A percentile compares a stretch with the other conserved stretches of the same genome.
Evolutionary conservation across 2,329 filamentous ascomycete genomes (phyloP).

Genomic region (Bipolaris victoriae): DNA sequence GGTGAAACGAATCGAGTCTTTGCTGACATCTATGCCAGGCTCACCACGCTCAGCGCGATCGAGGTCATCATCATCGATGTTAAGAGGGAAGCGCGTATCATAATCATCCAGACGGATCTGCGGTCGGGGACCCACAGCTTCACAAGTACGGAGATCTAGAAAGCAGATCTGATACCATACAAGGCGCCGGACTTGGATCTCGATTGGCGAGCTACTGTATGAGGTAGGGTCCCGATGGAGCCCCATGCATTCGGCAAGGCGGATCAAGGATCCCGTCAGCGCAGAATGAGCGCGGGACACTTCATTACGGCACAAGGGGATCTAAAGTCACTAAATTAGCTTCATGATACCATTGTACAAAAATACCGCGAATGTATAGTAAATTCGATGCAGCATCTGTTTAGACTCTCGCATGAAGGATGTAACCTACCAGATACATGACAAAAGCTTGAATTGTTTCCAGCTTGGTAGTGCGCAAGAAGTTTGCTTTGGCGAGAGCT

Average conservation of each 20-base stretch:
- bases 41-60: slow-evolving; percentile 36
- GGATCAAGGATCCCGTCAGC: slow-evolving; percentile 72
- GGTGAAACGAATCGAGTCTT: slow-evolving; percentile 65
- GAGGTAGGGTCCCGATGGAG: slow-evolving; percentile 72
- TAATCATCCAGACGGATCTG: slow-evolving; percentile 76
- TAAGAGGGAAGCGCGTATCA: slow-evolving; percentile 74
- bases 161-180: slow-evolving; percentile 82
- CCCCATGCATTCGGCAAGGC: slow-evolving; percentile 79
- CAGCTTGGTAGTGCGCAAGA: slow-evolving; percentile 72
- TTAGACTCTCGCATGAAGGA: background rate
- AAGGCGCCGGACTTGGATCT: slow-evolving; percentile 73
- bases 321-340: slow-evolving; percentile 50
- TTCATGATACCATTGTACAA: background rate
- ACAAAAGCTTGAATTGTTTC: slow-evolving; percentile 78
- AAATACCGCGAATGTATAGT: background rate
- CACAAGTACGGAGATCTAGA: slow-evolving; percentile 75
- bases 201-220: slow-evolving; percentile 69
- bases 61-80: slow-evolving; percentile 72
- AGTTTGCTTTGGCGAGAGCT: slow-evolving; percentile 71
- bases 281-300: slow-evolving; percentile 76
- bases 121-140: slow-evolving; percentile 74
- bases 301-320: slow-evolving; percentile 73
- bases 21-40: slow-evolving; percentile 48
- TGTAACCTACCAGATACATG: slow-evolving; percentile 71
- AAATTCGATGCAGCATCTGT: background rate